Evolutionary conservation across 495 filamentous ascomycete species (phyloP).

Genomic region (Neurospora sp.): DNA sequence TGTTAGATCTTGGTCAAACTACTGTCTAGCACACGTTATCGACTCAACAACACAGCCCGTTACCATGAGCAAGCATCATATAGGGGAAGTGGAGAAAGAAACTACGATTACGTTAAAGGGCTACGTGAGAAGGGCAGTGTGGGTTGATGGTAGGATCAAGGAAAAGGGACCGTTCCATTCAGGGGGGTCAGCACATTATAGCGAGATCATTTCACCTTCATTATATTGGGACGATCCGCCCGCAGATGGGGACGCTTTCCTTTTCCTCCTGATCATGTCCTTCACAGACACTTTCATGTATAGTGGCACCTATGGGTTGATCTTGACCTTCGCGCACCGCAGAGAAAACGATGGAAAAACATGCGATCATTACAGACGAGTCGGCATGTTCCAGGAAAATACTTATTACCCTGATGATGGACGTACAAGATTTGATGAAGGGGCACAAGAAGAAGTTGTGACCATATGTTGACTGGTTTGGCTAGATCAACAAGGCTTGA

Average conservation of each 20-base stretch:
- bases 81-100: background rate
- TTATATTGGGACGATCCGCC: background rate
- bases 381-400: background rate
- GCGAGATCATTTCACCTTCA: background rate
- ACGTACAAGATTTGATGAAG: background rate
- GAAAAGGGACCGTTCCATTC: background rate
- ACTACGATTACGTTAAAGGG: background rate
- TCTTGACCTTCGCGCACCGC: background rate
- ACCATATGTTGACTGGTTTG: background rate
- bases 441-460: background rate
- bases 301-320: background rate
- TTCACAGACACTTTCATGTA: background rate
- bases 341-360: background rate
- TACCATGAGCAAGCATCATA: background rate
- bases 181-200: background rate
- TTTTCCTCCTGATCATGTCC: background rate
- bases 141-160: background rate
- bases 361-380: background rate
- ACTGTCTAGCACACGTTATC: background rate
- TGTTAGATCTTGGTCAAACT: too few relatives aligned
- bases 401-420: background rate
- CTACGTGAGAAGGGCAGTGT: background rate
- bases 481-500: background rate
- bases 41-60: background rate
- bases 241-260: background rate